Percentiles rank a stretch among this genome's conserved stretches.
Conservation (phyloP, 2,329 filamentous ascomycete species). For the Raffaelea ambrosiae region DNA sequence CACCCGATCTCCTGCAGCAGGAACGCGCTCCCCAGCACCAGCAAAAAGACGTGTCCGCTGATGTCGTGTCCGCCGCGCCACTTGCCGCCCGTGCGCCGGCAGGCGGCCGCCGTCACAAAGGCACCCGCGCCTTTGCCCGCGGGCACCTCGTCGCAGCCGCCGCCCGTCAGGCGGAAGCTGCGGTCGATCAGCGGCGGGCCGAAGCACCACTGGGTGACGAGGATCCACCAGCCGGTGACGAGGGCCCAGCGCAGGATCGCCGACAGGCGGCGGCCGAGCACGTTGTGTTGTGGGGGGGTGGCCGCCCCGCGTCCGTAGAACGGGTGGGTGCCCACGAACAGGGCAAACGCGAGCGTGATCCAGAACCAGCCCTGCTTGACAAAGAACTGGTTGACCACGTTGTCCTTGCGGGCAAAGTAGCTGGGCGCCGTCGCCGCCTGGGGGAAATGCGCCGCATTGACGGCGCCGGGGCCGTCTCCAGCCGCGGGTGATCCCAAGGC, state of each 20-base stretch:
- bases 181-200: slow-evolving; percentile 85
- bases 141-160: slow-evolving; percentile 47
- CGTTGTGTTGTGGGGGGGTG: slow-evolving; percentile 11
- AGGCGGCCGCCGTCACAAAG: slow-evolving; percentile 59
- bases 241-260: slow-evolving; percentile 60
- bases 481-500: too few species aligned
- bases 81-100: slow-evolving; percentile 69
- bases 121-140: not conserved
- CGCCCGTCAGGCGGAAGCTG: slow-evolving; percentile 80
- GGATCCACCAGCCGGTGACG: slow-evolving; percentile 71
- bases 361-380: slow-evolving; percentile 95
- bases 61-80: slow-evolving; percentile 97
- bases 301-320: slow-evolving; percentile 19
- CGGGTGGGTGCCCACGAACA: slow-evolving; percentile 64
- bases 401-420: slow-evolving; percentile 92
- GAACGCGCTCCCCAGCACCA: slow-evolving; percentile 76
- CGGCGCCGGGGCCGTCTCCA: slow-evolving; percentile 36
- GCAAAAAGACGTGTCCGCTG: slow-evolving; percentile 86
- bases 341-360: slow-evolving; percentile 66
- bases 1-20: slow-evolving; percentile 70
- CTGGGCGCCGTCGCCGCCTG: slow-evolving; percentile 45
- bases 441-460: slow-evolving; percentile 23
- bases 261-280: slow-evolving; percentile 23
- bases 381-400: slow-evolving; percentile 86
- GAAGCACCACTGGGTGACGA: slow-evolving; percentile 95